Percentiles rank a stretch among this genome's conserved stretches.
These are phyloP conservation scores for Kuraishia capsulata DNA, from an alignment of 805 yeast species.

Conservation along the genomic window DNA sequence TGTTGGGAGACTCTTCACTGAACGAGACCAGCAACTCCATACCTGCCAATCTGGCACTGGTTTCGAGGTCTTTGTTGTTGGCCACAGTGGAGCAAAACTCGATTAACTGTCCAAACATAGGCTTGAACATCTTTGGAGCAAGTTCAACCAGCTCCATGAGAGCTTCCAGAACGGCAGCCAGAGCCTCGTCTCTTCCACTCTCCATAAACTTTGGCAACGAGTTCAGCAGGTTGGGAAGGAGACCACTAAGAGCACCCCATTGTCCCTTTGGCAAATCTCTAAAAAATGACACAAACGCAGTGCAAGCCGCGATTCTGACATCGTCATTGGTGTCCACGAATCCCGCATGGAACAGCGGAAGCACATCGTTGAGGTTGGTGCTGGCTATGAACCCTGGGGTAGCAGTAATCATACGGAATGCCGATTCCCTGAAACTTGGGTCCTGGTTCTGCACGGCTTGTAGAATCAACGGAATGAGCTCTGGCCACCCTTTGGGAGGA, in stretches of 20 bases:
- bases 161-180: slow-evolving; percentile 82
- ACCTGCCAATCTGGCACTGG: slow-evolving; percentile 75
- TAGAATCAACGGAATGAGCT: slow-evolving; percentile 64
- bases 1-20: slow-evolving; percentile 86
- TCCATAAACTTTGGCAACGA: slow-evolving; percentile 79
- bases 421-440: slow-evolving; percentile 74
- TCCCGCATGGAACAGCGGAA: slow-evolving; percentile 71
- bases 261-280: slow-evolving; percentile 67
- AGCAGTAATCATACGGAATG: slow-evolving; percentile 80
- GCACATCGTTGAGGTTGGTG: slow-evolving; percentile 30
- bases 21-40: slow-evolving; percentile 85
- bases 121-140: slow-evolving; percentile 91
- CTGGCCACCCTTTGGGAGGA: slow-evolving; percentile 61
- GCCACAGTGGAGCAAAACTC: slow-evolving; percentile 80
- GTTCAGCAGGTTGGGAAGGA: slow-evolving; percentile 77
- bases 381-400: slow-evolving; percentile 71
- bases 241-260: slow-evolving; percentile 70
- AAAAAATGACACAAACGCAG: slow-evolving; percentile 88
- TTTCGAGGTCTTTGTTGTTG: slow-evolving; percentile 72
- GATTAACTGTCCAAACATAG: slow-evolving; percentile 83
- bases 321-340: slow-evolving; percentile 73
- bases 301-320: slow-evolving; percentile 85
- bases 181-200: slow-evolving; percentile 69
- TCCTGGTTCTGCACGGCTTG: slow-evolving; percentile 47
- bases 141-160: slow-evolving; percentile 84